Conservation (phyloP, 2,329 filamentous ascomycete genomes). For the Helicocarpus griseus region DNA sequence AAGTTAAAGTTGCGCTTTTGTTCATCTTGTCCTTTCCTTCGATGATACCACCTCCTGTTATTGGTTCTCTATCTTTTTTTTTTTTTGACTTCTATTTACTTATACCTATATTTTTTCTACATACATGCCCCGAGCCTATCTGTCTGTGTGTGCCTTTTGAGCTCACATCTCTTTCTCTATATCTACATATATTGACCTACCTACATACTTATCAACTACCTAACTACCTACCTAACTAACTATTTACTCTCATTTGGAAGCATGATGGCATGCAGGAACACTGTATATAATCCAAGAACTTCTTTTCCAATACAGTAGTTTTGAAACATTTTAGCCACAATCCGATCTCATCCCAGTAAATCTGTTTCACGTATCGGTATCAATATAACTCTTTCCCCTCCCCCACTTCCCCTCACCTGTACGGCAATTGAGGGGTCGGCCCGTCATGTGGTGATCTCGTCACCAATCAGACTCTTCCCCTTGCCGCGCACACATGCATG, state of each 20-base stretch:
- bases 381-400: too few relatives aligned
- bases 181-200: background rate
- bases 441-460: too few relatives aligned
- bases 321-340: too few relatives aligned
- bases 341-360: too few relatives aligned
- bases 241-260: background rate
- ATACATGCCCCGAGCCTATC: background rate
- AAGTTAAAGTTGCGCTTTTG: background rate
- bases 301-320: too few relatives aligned
- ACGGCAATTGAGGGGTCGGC: too few relatives aligned
- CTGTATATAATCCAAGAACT: too few relatives aligned
- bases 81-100: background rate
- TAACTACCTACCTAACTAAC: background rate
- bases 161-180: background rate
- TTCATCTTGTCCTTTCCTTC: background rate
- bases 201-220: background rate
- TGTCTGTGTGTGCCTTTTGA: background rate
- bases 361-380: too few relatives aligned
- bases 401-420: too few relatives aligned
- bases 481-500: too few relatives aligned
- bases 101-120: background rate
- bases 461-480: too few relatives aligned
- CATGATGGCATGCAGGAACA: too few relatives aligned
- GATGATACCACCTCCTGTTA: constrained; percentile 2
- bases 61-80: background rate